Base-by-base conservation (phyloP, 345 rosid genomes). In the Populus simonii region DNA sequence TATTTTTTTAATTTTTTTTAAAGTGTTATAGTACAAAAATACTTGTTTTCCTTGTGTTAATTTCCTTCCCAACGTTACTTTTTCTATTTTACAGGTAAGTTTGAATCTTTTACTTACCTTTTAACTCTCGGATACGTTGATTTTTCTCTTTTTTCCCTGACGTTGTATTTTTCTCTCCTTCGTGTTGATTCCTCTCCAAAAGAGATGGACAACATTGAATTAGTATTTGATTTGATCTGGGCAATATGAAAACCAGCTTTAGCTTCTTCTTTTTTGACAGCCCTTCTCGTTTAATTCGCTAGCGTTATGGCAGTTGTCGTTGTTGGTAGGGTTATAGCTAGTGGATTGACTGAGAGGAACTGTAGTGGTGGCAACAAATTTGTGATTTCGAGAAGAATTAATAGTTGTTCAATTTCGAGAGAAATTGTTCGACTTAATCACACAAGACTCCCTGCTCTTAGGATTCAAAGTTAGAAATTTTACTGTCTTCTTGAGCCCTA, bases 311-410 rank as follows among this genome's bases (percentile, higher is more conserved):
- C 23, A 36, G 47, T 57, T 25, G 39, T 68, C 16, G 20, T 47
- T 3, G 53, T 12, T 29, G 35, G n/a, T 71, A 35, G 53, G 73
- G 36, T 68, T 68, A 23, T 87, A 85, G 82, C 91, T 87, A 31
- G 83, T 55, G 76, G 90, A 90, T 84, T 90, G 89, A 72, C 88
- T 91, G 59, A 51, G 74, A 25, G 80, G 73, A 76, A 74, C 51
- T 6, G 82, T 69, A 69, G 5, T 5, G 1, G 1, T 43, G 13
- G 88, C 66, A 81, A 11, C 6, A 33, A 33, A 33, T 33, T 33
- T 33, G 36, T 4, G 36, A 33, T 33, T 4, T 33, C 36, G 36
- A 33, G 36, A 33, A 33, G 36, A 33, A 33, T 33, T 33, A 0
- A 4, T 33, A 33, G 6, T 33, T 33, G 6, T 33, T 33, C 36